Evolutionary conservation across 1,284 basidiomycete species (phyloP).

Genomic region (Porphyrellus sp.): DNA sequence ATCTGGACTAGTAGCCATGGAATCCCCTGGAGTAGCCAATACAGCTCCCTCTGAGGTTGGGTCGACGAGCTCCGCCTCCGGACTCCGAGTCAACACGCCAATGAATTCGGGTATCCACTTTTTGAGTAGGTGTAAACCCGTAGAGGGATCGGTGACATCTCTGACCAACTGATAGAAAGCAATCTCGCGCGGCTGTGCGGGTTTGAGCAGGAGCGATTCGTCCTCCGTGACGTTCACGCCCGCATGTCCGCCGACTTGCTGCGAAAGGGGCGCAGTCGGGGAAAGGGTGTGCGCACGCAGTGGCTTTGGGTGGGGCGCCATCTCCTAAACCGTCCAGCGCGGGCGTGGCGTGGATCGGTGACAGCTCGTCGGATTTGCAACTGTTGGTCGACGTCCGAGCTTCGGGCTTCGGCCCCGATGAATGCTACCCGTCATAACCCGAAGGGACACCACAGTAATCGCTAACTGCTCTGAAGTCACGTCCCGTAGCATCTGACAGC

Average conservation of each 20-base stretch:
- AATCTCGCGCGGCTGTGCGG: conserved; percentile 69
- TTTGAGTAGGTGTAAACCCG: conserved; percentile 35
- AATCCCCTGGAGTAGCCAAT: too few relatives aligned
- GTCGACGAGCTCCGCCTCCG: conserved; percentile 57
- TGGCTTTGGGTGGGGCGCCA: conserved; percentile 1
- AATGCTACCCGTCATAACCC: too few relatives aligned
- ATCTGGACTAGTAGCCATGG: neutral
- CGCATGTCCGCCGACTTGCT: conserved; percentile 87
- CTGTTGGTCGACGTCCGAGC: too few relatives aligned
- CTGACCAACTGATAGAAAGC: conserved; percentile 73
- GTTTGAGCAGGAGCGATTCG: conserved; percentile 83
- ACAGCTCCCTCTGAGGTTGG: neutral
- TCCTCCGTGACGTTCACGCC: conserved; percentile 75
- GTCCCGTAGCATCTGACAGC: too few relatives aligned
- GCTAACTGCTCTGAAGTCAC: too few relatives aligned
- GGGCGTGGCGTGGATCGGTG: neutral
- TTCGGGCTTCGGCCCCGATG: too few relatives aligned
- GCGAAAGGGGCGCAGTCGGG: conserved; percentile 25
- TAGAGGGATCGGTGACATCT: conserved; percentile 32
- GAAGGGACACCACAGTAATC: too few relatives aligned
- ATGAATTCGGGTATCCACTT: conserved; percentile 70
- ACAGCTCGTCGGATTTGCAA: too few relatives aligned
- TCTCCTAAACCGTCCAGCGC: neutral
- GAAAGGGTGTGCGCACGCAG: conserved; percentile 22
- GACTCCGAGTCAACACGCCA: conserved; percentile 69